These are phyloP conservation scores for Ascochyta koolunga DNA, from an alignment of 2,329 filamentous ascomycete species.

Conservation along the genomic window DNA sequence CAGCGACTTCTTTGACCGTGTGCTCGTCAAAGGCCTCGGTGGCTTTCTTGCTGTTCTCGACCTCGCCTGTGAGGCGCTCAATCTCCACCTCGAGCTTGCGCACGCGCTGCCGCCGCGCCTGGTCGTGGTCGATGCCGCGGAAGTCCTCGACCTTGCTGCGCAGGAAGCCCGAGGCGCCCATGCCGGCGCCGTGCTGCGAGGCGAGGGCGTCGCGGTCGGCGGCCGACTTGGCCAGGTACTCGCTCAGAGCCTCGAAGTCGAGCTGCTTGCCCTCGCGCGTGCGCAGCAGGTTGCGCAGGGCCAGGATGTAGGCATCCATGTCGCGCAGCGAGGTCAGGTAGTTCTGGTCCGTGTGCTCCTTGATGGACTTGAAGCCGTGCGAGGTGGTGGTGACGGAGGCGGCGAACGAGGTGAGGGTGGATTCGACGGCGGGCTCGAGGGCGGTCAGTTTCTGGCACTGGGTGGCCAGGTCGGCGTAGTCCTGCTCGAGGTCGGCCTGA, in stretches of 20 bases:
- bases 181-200: slow-evolving; percentile 66
- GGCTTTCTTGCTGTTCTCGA: slow-evolving; percentile 83
- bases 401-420: slow-evolving; percentile 82
- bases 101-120: slow-evolving; percentile 82
- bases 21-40: slow-evolving; percentile 96
- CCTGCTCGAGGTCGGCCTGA: slow-evolving; percentile 83
- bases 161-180: slow-evolving; percentile 84
- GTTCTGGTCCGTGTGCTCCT: slow-evolving; percentile 92
- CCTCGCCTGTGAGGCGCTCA: slow-evolving; percentile 83
- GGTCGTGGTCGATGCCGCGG: slow-evolving; percentile 94
- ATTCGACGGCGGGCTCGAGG: slow-evolving; percentile 85
- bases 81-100: slow-evolving; percentile 92
- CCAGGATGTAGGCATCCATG: slow-evolving; percentile 93
- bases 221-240: slow-evolving; percentile 92
- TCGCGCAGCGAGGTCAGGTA: slow-evolving; percentile 91
- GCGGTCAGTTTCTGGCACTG: slow-evolving; percentile 94
- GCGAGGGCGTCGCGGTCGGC: slow-evolving; percentile 82
- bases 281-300: slow-evolving; percentile 86
- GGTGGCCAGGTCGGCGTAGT: slow-evolving; percentile 86
- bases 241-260: slow-evolving; percentile 93
- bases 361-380: slow-evolving; percentile 76
- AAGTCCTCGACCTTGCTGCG: slow-evolving; percentile 96
- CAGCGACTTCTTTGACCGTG: slow-evolving; percentile 87
- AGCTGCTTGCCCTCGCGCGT: slow-evolving; percentile 97
- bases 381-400: slow-evolving; percentile 84